Evolutionary conservation across 2,329 filamentous ascomycete genomes (phyloP).

Genomic region (Sporothrix phasma): DNA sequence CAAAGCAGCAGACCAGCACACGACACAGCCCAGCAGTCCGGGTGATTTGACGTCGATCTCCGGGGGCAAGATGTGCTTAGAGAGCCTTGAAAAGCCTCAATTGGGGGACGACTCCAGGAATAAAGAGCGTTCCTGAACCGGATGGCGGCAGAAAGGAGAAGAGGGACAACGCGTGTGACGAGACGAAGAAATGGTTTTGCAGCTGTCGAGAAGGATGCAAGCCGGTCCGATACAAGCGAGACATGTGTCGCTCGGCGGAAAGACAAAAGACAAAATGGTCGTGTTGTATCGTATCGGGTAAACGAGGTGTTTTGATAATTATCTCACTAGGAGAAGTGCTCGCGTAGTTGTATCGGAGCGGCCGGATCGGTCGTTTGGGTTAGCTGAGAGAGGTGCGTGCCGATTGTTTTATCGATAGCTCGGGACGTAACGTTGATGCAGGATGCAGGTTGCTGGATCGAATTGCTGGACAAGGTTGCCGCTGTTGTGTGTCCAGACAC

Average conservation of each 20-base stretch:
- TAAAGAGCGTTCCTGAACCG: background rate
- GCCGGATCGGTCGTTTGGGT: background rate
- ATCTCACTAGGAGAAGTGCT: constrained; percentile 2
- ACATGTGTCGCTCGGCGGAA: constrained; percentile 3
- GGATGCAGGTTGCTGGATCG: background rate
- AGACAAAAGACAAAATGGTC: too few species aligned
- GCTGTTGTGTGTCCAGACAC: background rate
- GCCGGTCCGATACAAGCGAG: background rate
- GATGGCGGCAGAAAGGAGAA: background rate
- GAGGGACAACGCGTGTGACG: background rate
- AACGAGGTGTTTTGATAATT: background rate
- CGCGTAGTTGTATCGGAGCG: background rate
- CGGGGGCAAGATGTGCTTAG: too few species aligned
- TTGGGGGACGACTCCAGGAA: background rate
- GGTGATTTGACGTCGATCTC: constrained; percentile 11
- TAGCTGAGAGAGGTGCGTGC: background rate
- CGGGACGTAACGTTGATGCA: background rate
- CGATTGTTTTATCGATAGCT: background rate
- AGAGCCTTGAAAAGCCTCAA: background rate
- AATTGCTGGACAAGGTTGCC: background rate
- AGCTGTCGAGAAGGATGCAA: background rate
- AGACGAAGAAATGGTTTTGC: background rate
- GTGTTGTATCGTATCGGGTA: background rate
- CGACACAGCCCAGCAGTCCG: constrained; percentile 11
- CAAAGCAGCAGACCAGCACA: background rate